These are phyloP conservation scores for Yamadazyma atmosphaerica DNA, from an alignment of 1,139 yeast genomes.

Conservation along the genomic window DNA sequence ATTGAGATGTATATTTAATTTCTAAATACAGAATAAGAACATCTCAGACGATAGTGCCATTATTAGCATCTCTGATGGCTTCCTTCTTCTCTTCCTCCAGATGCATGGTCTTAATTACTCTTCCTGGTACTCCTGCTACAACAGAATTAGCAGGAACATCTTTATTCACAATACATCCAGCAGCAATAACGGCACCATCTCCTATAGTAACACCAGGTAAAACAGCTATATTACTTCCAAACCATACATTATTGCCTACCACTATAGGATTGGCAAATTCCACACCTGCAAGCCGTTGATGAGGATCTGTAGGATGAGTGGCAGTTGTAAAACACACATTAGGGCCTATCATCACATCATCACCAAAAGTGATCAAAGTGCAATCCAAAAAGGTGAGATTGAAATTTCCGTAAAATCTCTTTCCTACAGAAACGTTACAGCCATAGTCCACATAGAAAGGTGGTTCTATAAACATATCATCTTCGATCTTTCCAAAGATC, in stretches of 20 bases:
- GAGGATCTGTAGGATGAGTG: constrained; percentile 60
- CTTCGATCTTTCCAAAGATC: constrained; percentile 47
- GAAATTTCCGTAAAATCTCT: constrained; percentile 54
- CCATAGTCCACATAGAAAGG: constrained; percentile 64
- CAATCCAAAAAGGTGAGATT: constrained; percentile 61
- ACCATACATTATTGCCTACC: constrained; percentile 68
- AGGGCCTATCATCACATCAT: constrained; percentile 62
- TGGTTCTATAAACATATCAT: constrained; percentile 44
- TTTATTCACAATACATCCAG: constrained; percentile 62
- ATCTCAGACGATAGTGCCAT: constrained; percentile 1
- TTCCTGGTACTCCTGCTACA: constrained; percentile 64
- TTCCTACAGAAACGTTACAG: constrained; percentile 51
- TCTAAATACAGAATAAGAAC: too few species aligned
- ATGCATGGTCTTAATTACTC: constrained; percentile 28
- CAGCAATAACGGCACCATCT: constrained; percentile 61
- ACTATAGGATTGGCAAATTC: constrained; percentile 58
- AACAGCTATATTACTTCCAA: constrained; percentile 55
- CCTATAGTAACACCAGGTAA: constrained; percentile 72
- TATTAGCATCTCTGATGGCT: constrained; percentile 10
- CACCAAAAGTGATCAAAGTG: constrained; percentile 61
- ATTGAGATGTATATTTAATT: too few species aligned
- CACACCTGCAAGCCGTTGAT: constrained; percentile 39
- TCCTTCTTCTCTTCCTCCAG: constrained; percentile 10
- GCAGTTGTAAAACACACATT: constrained; percentile 62
- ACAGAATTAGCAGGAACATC: constrained; percentile 54